Conservation (phyloP, 2,329 filamentous ascomycete species). For the Atkinsonella hypoxylon region DNA sequence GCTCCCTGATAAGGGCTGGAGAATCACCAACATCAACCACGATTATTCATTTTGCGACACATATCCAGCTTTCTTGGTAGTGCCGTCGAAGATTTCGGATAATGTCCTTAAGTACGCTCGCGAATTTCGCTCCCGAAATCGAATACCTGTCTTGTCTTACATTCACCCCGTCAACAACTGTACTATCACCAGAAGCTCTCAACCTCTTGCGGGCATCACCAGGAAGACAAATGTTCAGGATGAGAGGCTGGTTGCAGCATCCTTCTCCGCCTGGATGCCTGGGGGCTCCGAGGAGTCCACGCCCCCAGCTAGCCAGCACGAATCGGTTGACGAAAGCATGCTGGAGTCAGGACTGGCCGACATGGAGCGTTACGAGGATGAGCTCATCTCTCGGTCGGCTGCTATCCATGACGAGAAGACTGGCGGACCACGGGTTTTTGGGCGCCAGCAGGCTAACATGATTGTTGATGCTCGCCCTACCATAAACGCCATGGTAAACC, state of each 20-base stretch:
- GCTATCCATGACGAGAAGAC: conserved; percentile 44
- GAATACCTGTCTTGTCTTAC: conserved; percentile 84
- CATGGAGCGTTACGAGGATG: conserved; percentile 56
- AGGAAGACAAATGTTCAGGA: conserved; percentile 90
- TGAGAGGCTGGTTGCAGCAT: conserved; percentile 83
- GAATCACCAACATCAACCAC: conserved; percentile 77
- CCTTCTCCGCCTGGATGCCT: conserved; percentile 48
- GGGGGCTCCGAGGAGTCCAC: conserved; percentile 22
- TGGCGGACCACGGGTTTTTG: conserved; percentile 60
- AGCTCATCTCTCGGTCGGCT: conserved; percentile 37
- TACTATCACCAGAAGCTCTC: conserved; percentile 88
- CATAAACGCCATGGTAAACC: conserved; percentile 90
- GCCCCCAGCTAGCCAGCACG: conserved; percentile 35
- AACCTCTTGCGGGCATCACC: conserved; percentile 76
- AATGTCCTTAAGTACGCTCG: conserved; percentile 91
- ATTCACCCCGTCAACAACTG: conserved; percentile 96
- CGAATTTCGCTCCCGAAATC: conserved; percentile 74
- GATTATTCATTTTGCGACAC: conserved; percentile 89
- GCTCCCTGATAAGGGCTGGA: conserved; percentile 68
- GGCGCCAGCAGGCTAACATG: conserved; percentile 83
- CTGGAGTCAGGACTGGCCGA: conserved; percentile 43
- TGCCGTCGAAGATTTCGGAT: conserved; percentile 87
- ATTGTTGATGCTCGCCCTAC: conserved; percentile 94
- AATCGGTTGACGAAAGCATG: conserved; percentile 25
- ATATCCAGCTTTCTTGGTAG: conserved; percentile 74